Evolutionary conservation across 495 filamentous ascomycete species (phyloP), one percentile per base, ranked within the genome.

Genomic region (Chaetomidium leptoderma): DNA sequence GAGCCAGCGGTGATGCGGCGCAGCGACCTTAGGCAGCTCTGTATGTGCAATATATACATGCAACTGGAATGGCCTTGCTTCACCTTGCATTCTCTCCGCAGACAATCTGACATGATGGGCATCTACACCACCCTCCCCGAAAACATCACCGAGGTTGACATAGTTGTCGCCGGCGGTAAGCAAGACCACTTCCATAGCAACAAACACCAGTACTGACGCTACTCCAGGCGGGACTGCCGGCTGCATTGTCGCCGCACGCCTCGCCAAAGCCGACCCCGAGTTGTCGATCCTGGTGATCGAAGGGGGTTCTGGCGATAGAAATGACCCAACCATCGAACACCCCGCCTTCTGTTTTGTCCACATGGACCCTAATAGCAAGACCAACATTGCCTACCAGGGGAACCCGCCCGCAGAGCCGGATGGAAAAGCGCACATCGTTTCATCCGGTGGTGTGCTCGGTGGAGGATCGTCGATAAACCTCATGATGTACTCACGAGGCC

Each of bases 381-480:
- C 69, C 5, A 65, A 68, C 7, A 53, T 76, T 19, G 74, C 75
- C 60, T 72, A 72, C 42, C 47, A 71, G 48, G 24, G 62, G 2
- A 58, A 53, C 30, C 50, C 0, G 16, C 50, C 24, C 35, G 23
- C 35, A 1, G 42, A 8, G 74, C 65, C 51, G 74, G 70, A 26
- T 67, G 78, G 48, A 71, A 72, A n/a, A n/a, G n/a, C n/a, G 53
- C 63, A 70, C 11, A 72, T 81, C 17, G 76, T 87, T 9, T 74
- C 78, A 0, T 69, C 69, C 8, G 83, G 81, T 17, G 78, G 79
- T 39, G 70, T 77, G 1, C 72, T 87, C 0, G 83, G 84, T 44
- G 84, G 83, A 26, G 83, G 82, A 10, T 79, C 74, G 3, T 80
- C 80, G 1, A 79, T 83, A 27, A 87, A 86, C 63, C 79, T 81